Conservation (phyloP, 75 land plant species). For the Adiantum capillusveneris region DNA sequence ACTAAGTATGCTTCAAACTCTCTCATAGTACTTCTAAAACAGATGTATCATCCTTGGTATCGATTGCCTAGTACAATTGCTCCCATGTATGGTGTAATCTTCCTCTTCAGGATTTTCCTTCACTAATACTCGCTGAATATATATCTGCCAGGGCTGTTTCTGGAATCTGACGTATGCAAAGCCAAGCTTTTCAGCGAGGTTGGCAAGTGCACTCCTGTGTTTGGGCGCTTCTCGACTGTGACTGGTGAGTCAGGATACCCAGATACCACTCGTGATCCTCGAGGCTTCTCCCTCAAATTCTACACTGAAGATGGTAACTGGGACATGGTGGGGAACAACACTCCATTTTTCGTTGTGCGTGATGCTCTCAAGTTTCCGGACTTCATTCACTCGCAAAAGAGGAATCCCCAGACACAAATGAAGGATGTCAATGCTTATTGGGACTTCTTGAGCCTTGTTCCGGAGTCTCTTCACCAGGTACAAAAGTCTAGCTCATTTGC, state of each 20-base stretch:
- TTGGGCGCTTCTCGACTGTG: slow-evolving; percentile 22
- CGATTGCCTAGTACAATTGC: too few relatives aligned
- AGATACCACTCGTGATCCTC: slow-evolving; percentile 19
- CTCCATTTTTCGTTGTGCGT: slow-evolving; percentile 25
- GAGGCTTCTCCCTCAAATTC: slow-evolving; percentile 28
- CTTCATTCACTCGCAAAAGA: slow-evolving; percentile 27
- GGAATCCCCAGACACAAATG: slow-evolving; percentile 23
- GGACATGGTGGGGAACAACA: slow-evolving; percentile 36
- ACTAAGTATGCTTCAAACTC: too few relatives aligned
- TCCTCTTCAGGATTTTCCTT: too few relatives aligned
- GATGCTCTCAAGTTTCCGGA: slow-evolving; percentile 28
- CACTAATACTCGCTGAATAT: too few relatives aligned
- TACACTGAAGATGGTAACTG: slow-evolving; percentile 33
- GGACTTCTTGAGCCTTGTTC: too few relatives aligned
- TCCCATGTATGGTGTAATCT: too few relatives aligned
- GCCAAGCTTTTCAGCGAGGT: slow-evolving; percentile 11
- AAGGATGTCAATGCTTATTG: slow-evolving; percentile 22
- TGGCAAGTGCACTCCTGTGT: slow-evolving; percentile 19
- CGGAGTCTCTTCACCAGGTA: too few relatives aligned
- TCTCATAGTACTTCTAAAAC: too few relatives aligned
- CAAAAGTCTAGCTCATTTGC: too few relatives aligned
- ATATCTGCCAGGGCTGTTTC: too few relatives aligned
- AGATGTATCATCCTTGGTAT: too few relatives aligned
- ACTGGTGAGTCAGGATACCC: slow-evolving; percentile 21
- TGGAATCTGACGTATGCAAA: slow-evolving; percentile 3